Evolutionary conservation across 2,329 filamentous ascomycete genomes (phyloP), one percentile per base, ranked within the genome.

Genomic region (Apiospora saccharicola): DNA sequence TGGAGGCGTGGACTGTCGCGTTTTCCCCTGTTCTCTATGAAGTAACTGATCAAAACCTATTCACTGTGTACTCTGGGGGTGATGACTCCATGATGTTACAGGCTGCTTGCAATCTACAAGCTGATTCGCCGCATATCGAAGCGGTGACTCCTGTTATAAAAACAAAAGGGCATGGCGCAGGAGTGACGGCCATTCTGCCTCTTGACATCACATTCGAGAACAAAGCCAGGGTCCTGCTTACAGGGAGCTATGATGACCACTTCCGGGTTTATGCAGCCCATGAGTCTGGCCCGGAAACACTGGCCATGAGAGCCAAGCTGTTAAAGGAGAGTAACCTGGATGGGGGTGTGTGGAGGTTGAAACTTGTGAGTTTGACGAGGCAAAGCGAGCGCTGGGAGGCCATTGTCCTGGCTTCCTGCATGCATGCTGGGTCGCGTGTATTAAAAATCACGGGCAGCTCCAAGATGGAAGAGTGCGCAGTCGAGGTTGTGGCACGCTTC

Each of bases 221-320:
- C 12, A 83, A 84, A 3, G 85, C 86, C 1, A 85, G 86, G 4
- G 78, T 96, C 5, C 81, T 97, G 2, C 78, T 98, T 3, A 98
- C 95, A 0, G 96, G 96, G 4, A 97, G 94, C 79, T 99, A 98
- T 79, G 96, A 98, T 77, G 95, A 98, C 77, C 86, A 88, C 73
- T 85, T 98, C 24, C 90, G 96, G 16, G 85, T 98, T 1, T 87
- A 93, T 68, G 81, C 86, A 0, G 83, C 90, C 14, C 80, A 83
- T 37, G 82, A 85, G 14, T 80, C 83, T 2, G 77, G 83, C 53
- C 75, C 78, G 41, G 82, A 82, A 0, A 85, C 86, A 75, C 80
- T 84, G 30, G 75, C 80, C 70, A 82, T 83, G 69, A 84, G 83
- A 67, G 81, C 84, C 1, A 85, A 85, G 44, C 82, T 92, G 3